A percentile compares a stretch with the other conserved stretches of the same genome.
Evolutionary conservation across 2,329 filamentous ascomycete genomes (phyloP).

Genomic region (Epichloe typhina): DNA sequence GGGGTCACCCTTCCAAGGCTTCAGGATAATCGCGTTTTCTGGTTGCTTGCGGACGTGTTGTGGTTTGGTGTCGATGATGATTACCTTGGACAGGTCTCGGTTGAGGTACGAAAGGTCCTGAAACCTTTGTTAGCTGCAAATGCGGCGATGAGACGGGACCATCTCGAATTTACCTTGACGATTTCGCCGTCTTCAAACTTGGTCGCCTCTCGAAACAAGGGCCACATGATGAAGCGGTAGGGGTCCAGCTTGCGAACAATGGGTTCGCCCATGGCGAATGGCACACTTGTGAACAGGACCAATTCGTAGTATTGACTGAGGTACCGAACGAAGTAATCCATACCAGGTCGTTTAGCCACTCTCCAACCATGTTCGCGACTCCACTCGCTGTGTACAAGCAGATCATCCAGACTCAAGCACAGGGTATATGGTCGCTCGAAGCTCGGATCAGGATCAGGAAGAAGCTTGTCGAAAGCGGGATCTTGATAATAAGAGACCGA

Average conservation of each 20-base stretch:
- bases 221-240: conserved; percentile 90
- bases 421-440: conserved; percentile 83
- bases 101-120: conserved; percentile 97
- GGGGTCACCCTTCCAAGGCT: conserved; percentile 76
- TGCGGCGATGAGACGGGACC: neutral
- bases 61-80: conserved; percentile 80
- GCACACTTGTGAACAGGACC: conserved; percentile 85
- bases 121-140: neutral
- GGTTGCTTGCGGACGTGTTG: conserved; percentile 78
- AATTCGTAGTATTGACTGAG: conserved; percentile 96
- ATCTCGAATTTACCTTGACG: conserved; percentile 57
- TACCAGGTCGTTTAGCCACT: conserved; percentile 82
- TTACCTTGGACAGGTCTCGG: conserved; percentile 86
- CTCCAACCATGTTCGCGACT: conserved; percentile 88
- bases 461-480: conserved; percentile 83
- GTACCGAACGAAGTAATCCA: conserved; percentile 96
- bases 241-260: conserved; percentile 89
- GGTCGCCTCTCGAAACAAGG: conserved; percentile 90
- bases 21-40: conserved; percentile 87
- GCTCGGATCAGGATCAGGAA: conserved; percentile 68
- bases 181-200: conserved; percentile 93
- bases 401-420: conserved; percentile 82
- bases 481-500: conserved; percentile 90
- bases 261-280: conserved; percentile 71
- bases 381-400: conserved; percentile 93